Evolutionary conservation across 2,329 filamentous ascomycete genomes (phyloP).

Genomic region (Whalleya microplaca): DNA sequence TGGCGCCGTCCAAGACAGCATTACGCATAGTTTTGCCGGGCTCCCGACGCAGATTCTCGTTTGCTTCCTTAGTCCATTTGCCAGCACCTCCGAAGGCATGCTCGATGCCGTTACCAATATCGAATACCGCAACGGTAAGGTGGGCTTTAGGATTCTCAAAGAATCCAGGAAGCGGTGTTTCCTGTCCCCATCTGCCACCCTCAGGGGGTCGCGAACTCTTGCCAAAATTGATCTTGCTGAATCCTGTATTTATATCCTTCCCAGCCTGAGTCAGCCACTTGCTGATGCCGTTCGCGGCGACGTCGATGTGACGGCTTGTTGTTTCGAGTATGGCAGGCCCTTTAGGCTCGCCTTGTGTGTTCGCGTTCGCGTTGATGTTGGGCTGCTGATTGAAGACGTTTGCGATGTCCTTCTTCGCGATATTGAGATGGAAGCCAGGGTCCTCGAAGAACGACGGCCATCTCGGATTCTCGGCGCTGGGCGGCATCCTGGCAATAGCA

Average conservation of each 20-base stretch:
- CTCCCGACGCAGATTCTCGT: background rate
- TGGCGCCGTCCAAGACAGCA: background rate
- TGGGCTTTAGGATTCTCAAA: background rate
- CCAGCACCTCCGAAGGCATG: background rate
- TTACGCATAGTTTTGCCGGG: background rate
- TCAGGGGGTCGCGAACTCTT: background rate
- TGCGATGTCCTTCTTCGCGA: background rate
- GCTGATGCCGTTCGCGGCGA: background rate
- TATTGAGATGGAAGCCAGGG: background rate
- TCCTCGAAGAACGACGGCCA: background rate
- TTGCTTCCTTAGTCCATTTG: background rate
- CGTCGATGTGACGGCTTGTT: too few species aligned
- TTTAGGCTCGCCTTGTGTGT: background rate
- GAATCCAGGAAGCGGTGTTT: background rate
- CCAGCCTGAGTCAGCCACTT: background rate
- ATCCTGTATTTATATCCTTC: background rate
- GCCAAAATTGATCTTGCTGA: background rate
- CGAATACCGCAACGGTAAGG: background rate
- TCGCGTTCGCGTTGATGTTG: background rate
- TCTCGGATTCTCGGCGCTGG: background rate
- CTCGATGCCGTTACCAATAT: background rate
- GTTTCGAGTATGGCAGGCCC: background rate
- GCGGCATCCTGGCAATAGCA: background rate
- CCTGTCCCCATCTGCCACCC: background rate
- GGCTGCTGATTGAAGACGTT: background rate